A percentile compares a stretch with the other conserved stretches of the same genome.
Evolutionary conservation across 805 yeast species (phyloP).

Genomic region (Suhomyces canberraensis): DNA sequence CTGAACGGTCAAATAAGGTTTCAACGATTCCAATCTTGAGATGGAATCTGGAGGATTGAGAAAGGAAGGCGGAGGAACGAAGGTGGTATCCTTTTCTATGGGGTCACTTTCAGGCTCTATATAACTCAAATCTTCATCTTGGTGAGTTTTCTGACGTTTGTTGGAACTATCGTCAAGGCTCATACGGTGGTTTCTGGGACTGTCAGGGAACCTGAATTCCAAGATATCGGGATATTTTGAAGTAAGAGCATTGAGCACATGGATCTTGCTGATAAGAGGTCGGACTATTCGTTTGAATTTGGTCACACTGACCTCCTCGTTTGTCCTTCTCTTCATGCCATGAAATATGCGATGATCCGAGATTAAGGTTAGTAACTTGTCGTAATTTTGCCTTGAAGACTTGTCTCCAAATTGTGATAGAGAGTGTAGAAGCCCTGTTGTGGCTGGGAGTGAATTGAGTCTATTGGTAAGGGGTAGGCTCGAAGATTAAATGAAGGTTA

Average conservation of each 20-base stretch:
- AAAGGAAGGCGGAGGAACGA: background rate
- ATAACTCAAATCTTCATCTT: background rate
- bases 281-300: constrained; percentile 34
- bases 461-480: no score
- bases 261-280: constrained; percentile 36
- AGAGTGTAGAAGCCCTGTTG: no score
- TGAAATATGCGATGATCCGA: no score
- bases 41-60: constrained; percentile 15
- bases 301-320: constrained; percentile 7
- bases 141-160: background rate
- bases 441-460: no score
- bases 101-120: background rate
- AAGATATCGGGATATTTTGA: constrained; percentile 24
- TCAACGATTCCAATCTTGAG: constrained; percentile 23
- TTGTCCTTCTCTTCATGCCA: background rate
- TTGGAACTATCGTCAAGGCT: background rate
- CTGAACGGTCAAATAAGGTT: constrained; percentile 26
- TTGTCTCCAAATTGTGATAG: no score
- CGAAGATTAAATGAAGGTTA: no score
- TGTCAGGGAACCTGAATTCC: constrained; percentile 10
- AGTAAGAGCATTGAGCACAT: constrained; percentile 27
- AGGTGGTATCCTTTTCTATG: background rate
- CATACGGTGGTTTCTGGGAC: no score
- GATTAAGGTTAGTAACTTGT: no score
- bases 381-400: no score